Conservation (phyloP, 495 filamentous ascomycete species). For the Clohesyomyces aquaticus region DNA sequence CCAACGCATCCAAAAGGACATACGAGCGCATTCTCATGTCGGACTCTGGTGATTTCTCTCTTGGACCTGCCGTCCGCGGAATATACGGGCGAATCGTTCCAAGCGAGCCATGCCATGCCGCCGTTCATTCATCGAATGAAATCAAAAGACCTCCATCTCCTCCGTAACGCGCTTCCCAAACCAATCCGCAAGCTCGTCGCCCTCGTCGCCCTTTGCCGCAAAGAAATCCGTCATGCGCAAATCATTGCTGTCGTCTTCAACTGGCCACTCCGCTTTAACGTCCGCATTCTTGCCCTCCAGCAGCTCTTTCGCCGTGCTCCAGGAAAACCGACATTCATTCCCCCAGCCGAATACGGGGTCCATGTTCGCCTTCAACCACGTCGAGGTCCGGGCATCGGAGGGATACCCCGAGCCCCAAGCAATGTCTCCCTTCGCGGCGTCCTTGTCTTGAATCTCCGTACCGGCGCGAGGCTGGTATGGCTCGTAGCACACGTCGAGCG, state of each 20-base stretch:
- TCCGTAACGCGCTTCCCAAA: constrained; percentile 63
- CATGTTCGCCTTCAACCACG: constrained; percentile 84
- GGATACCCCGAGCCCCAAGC: constrained; percentile 92
- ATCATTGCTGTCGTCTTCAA: constrained; percentile 61
- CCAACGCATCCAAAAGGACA: background rate
- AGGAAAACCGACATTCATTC: constrained; percentile 87
- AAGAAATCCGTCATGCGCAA: constrained; percentile 78
- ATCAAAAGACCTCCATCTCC: constrained; percentile 49
- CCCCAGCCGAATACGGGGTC: constrained; percentile 96
- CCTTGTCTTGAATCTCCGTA: constrained; percentile 17
- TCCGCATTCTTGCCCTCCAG: constrained; percentile 67
- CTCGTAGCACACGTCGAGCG: constrained; percentile 75
- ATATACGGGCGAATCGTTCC: background rate
- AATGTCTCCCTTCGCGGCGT: constrained; percentile 36
- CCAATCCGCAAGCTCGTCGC: constrained; percentile 62
- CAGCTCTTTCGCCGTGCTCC: constrained; percentile 93
- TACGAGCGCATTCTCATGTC: background rate
- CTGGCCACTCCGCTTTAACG: constrained; percentile 82
- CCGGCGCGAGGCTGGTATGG: constrained; percentile 38
- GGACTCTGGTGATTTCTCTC: background rate
- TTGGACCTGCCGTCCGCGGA: background rate
- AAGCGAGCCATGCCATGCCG: no score
- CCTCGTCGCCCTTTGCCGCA: constrained; percentile 51
- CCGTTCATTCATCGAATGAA: no score
- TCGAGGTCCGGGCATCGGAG: constrained; percentile 77